Evolutionary conservation across 352 stramenopile genomes (phyloP), one percentile per base, ranked within the genome.

Genomic region (Blastocystis sp.): DNA sequence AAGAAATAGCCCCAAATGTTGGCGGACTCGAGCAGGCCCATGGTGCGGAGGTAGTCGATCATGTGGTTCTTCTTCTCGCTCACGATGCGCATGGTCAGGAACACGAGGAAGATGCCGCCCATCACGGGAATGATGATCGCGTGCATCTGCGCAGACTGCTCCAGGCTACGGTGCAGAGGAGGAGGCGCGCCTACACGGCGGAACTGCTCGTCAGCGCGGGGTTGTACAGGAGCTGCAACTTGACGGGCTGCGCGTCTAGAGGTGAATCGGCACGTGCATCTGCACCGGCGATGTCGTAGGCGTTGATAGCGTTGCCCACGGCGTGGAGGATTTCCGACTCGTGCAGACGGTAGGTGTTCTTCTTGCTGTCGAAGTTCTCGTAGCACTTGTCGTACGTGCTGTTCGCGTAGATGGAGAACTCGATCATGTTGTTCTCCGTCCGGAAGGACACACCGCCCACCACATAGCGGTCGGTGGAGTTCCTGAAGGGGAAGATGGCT

Each of bases 11-110:
- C 28, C n/a, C 34, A 11, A 11, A 79, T 28, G 40, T 64, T 64
- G 38, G 48, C 43, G 40, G 38, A 61, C 38, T 79, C 69, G 40
- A 64, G 34, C 14, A 79, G 57, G 17, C 69, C 69, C 43, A 79
- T 79, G 3, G 43, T 42, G 40, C 69, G 40, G 42, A 79, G 43
- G 40, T 79, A 79, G 40, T 63, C 52, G 40, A 79, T 38, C 48
- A 64, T 62, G 24, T 45, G 38, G 19, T 42, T 48, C 48, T 64
- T 79, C 69, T 79, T 79, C 48, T 79, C 69, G 34, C 60, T 79
- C 17, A 79, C 21, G 10, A 79, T 64, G 1, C 40, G 28, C 40
- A 79, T 64, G 28, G 40, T n/a, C 69, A 45, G 60, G 60, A 42
- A 62, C 1, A 79, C 6, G 21, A 48, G 28, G n/a, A 45, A 79